Conservation (phyloP, 306 rosid genomes). For the Prunus mira region DNA sequence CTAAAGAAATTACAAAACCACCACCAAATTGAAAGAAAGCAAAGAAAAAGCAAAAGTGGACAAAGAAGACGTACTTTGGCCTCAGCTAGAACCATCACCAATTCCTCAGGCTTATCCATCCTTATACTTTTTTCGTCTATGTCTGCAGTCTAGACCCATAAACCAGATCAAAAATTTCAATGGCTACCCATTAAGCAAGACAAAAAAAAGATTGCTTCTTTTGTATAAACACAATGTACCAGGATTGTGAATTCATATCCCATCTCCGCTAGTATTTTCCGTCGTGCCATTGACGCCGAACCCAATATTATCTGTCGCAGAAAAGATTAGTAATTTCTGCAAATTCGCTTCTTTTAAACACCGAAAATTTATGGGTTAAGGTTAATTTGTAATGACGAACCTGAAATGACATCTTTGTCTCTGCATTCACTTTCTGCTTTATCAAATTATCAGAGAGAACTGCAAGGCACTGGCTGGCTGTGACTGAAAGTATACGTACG, state of each 20-base stretch:
- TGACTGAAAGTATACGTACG: too few relatives aligned
- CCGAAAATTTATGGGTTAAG: not conserved
- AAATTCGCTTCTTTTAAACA: not conserved
- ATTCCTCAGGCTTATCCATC: conserved; percentile 72
- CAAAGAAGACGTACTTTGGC: conserved; percentile 60
- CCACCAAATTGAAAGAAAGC: not conserved
- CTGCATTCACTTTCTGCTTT: not conserved
- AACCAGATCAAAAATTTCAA: conserved; percentile 21
- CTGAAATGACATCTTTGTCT: conserved; percentile 26
- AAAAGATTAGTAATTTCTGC: not conserved
- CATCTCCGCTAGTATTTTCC: conserved; percentile 71
- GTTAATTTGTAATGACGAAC: conserved; percentile 5
- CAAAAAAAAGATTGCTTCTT: not conserved
- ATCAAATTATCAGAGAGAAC: not conserved
- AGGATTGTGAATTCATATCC: conserved; percentile 69
- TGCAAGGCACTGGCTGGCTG: not conserved
- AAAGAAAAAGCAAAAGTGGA: not conserved
- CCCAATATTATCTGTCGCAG: conserved; percentile 70
- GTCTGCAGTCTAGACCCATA: conserved; percentile 61
- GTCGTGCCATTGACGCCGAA: conserved; percentile 85
- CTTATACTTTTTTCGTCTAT: conserved; percentile 80
- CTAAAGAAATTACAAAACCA: too few relatives aligned
- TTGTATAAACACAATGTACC: conserved; percentile 36
- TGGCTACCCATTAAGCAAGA: conserved; percentile 15
- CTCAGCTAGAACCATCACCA: conserved; percentile 79